Evolutionary conservation across 805 yeast genomes (phyloP), one percentile per base, ranked within the genome.

Genomic region (Starmerella sirachaensis): DNA sequence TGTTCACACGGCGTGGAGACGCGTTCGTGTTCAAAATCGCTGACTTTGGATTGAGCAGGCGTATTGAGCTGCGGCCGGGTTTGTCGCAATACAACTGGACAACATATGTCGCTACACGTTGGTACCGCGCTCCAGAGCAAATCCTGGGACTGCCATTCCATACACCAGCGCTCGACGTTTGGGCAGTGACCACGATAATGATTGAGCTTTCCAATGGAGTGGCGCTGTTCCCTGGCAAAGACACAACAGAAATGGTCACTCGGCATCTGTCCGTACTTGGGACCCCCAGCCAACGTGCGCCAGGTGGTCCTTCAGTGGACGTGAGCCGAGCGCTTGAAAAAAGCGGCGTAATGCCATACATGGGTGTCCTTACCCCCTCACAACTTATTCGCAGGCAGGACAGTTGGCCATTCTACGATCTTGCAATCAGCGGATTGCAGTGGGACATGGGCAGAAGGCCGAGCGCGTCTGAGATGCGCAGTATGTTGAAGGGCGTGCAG

Each of bases 51-150:
- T 65, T 86, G 29, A 93, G 94, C 1, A 67, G 95, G 43, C 70
- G 81, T 2, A 58, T 78, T 24, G 38, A 27, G 12, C 24, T 19
- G 20, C 13, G 21, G 16, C 12, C n/a, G 19, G 3, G 18, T 6
- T 81, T 80, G 0, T 64, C 74, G 25, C 70, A 72, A 0, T 45
- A 34, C 6, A 74, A 73, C 37, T 65, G 83, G 55, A 81, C 96
- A 0, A 72, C 84, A 1, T 88, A 86, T 54, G 96, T 88, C 14
- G 95, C 93, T 1, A 88, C 97, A 1, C 64, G 96, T 45, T 88
- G 98, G 98, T 88, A 88, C 58, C 65, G 96, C 38, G 86, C 96
- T 0, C 98, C 98, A 0, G 98, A 88, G 54, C 63, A 88, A 37
- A 61, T 88, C 13, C 44, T 58, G 18, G 47, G 45, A 12, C 31